Evolutionary conservation across 108 stramenopile species (phyloP).

Genomic region (Cyclotella distinguenda): DNA sequence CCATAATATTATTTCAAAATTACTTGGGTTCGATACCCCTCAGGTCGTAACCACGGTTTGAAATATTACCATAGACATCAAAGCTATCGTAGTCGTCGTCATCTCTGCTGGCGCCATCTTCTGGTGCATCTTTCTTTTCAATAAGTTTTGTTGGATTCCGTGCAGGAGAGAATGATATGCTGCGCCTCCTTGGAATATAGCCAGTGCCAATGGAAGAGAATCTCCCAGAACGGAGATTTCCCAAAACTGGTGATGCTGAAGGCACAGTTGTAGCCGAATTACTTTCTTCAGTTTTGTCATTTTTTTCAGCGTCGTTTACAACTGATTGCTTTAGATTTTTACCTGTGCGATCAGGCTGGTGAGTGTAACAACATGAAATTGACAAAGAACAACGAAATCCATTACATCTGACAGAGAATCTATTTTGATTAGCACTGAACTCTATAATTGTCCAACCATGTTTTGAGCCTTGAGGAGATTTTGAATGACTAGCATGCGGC

Average conservation of each 20-base stretch:
- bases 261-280: too few relatives aligned
- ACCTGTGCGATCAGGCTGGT: too few relatives aligned
- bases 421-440: too few relatives aligned
- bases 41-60: not conserved
- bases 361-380: too few relatives aligned
- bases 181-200: not conserved
- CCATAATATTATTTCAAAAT: not conserved
- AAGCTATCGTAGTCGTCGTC: conserved; percentile 20
- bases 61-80: conserved; percentile 6
- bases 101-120: not conserved
- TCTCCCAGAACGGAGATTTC: conserved; percentile 5
- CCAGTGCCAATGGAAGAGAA: conserved; percentile 9
- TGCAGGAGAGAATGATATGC: conserved; percentile 13
- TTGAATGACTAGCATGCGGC: too few relatives aligned
- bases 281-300: too few relatives aligned
- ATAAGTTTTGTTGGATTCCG: not conserved
- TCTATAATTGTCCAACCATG: too few relatives aligned
- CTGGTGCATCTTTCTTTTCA: not conserved
- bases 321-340: too few relatives aligned
- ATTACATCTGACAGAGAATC: too few relatives aligned
- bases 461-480: too few relatives aligned
- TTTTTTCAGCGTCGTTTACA: too few relatives aligned
- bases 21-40: conserved; percentile 8
- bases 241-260: conserved; percentile 3
- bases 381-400: too few relatives aligned